These are phyloP conservation scores for Mollisia scopiformis DNA, from an alignment of 2,329 filamentous ascomycete species.

Conservation along the genomic window DNA sequence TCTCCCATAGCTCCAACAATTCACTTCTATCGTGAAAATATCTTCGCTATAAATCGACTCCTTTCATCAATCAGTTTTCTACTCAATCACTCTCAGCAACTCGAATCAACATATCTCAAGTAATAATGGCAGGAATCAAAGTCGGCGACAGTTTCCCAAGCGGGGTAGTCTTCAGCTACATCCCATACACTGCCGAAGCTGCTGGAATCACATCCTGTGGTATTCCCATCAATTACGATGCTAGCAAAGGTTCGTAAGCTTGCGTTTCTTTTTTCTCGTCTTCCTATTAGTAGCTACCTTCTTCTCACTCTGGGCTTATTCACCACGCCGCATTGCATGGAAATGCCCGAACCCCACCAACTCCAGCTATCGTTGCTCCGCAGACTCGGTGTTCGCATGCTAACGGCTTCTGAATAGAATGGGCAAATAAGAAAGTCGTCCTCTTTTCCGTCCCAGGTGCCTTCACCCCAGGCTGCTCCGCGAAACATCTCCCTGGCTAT, in stretches of 20 bases:
- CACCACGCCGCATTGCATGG: background rate
- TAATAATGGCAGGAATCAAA: constrained; percentile 43
- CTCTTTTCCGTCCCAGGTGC: constrained; percentile 70
- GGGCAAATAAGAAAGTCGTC: constrained; percentile 71
- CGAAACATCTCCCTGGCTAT: constrained; percentile 69
- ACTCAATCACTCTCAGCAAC: background rate
- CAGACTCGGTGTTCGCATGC: background rate
- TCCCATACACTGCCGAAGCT: constrained; percentile 73
- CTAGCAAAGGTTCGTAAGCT: constrained; percentile 63
- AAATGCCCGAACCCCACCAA: background rate
- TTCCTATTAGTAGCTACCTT: background rate
- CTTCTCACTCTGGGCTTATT: background rate
- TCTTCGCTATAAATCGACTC: background rate
- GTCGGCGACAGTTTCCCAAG: constrained; percentile 83
- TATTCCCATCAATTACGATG: constrained; percentile 76
- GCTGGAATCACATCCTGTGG: constrained; percentile 76
- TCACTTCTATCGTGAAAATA: background rate
- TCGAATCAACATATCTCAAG: background rate
- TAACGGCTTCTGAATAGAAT: constrained; percentile 46
- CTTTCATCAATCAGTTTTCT: background rate
- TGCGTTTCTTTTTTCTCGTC: background rate
- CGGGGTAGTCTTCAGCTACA: constrained; percentile 81
- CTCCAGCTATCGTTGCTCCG: background rate
- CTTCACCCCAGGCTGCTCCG: constrained; percentile 73
- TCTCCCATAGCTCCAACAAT: background rate